Evolutionary conservation across 148 eudicot species (phyloP), one percentile per base, ranked within the genome.

Genomic region (Fagopyrum tataricum): DNA sequence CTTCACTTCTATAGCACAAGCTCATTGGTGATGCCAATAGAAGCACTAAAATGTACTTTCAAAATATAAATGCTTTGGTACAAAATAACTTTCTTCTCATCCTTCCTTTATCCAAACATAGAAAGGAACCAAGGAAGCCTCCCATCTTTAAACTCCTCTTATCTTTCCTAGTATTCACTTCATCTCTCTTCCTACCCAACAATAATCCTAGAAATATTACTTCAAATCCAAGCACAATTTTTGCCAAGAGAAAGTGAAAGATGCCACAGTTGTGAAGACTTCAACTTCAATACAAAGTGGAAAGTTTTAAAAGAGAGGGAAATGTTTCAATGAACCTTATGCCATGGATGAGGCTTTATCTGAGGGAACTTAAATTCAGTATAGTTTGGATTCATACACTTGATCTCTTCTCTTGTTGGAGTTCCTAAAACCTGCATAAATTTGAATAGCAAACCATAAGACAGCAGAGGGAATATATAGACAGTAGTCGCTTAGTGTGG

Each of bases 331-430:
- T 74, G 66, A 81, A 91, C 97, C 95, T 93, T 93, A 84, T 93
- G 98, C 97, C 98, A 93, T 41, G 98, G 98, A 84, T 93, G 98
- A 79, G 98, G 95, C 82, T 93, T 93, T 79, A 93, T 93, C 85
- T 93, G 98, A 20, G 98, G 98, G 73, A 93, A 93, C 79, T 91
- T 93, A 81, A 93, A 93, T 81, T 93, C 97, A 15, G 98, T 93
- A 75, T 93, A 93, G 77, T 93, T 93, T 78, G 98, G 98, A 79
- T 93, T 93, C 98, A 93, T 93, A 73, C 98, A 93, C 77, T 91
- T 93, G 75, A 93, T 93, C 87, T 93, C 98, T 82, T 93, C 98
- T 80, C 98, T 86, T 18, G 98, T 93, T 67, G 98, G 98, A 74
- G 98, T 93, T 78, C 98, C 72, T 37, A 70, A 70, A 70, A 70